These are phyloP conservation scores for Diaporthe sp. DNA, from an alignment of 2,329 filamentous ascomycete species.

Conservation along the genomic window DNA sequence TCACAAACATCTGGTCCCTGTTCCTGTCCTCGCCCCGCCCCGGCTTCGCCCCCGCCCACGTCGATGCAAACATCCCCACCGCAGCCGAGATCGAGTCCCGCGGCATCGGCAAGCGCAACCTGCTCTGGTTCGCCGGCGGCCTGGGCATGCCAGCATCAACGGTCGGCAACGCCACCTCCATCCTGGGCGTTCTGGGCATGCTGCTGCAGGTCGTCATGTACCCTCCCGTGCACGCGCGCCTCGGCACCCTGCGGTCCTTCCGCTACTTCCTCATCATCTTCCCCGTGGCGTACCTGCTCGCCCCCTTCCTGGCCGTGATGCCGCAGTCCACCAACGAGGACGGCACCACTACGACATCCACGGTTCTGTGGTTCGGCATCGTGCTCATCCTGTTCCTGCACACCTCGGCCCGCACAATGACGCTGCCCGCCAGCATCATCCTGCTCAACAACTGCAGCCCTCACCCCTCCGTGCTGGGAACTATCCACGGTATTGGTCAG, in stretches of 20 bases:
- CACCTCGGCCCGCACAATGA: slow-evolving; percentile 80
- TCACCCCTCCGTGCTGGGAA: slow-evolving; percentile 69
- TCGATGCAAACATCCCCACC: slow-evolving; percentile 16
- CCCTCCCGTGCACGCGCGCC: slow-evolving; percentile 71
- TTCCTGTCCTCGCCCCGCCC: slow-evolving; percentile 77
- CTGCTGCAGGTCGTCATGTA: slow-evolving; percentile 77
- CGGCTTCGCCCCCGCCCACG: slow-evolving; percentile 40
- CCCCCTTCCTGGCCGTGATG: slow-evolving; percentile 75
- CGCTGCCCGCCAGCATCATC: slow-evolving; percentile 69
- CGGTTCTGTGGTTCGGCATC: slow-evolving; percentile 67
- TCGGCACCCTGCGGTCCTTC: slow-evolving; percentile 77
- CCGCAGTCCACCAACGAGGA: slow-evolving; percentile 51
- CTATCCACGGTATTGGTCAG: slow-evolving; percentile 67
- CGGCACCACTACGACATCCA: slow-evolving; percentile 33
- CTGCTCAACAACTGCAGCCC: slow-evolving; percentile 72
- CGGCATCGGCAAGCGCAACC: slow-evolving; percentile 47
- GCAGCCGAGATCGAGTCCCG: slow-evolving; percentile 41
- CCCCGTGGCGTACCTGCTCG: slow-evolving; percentile 74
- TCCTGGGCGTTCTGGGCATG: slow-evolving; percentile 78
- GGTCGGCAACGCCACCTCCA: slow-evolving; percentile 77
- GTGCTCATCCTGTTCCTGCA: slow-evolving; percentile 74
- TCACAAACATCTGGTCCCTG: slow-evolving; percentile 77
- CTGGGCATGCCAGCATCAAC: slow-evolving; percentile 75
- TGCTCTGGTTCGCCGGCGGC: slow-evolving; percentile 73
- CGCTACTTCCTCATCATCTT: slow-evolving; percentile 75